phyloP scores from a whole-genome alignment of 2,329 filamentous ascomycete species.

The Pseudogymnoascus sp. region DNA sequence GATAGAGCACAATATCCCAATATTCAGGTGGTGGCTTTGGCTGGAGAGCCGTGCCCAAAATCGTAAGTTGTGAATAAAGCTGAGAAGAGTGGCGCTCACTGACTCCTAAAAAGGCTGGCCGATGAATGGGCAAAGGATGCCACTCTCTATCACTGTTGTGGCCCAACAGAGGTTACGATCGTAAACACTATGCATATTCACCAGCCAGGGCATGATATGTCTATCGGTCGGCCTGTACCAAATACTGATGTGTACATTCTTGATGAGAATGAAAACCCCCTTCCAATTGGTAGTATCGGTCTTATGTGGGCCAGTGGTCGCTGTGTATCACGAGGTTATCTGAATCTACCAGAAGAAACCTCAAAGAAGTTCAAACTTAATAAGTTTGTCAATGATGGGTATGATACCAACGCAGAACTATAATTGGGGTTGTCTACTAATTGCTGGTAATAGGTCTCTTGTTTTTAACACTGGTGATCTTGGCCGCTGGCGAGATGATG shows the following conservation, averaged over 20 bases:
- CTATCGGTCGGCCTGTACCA: conserved; percentile 49
- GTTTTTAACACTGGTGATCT: conserved; percentile 59
- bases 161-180: conserved; percentile 54
- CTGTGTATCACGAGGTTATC: conserved; percentile 49
- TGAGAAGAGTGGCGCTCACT: conserved; percentile 13
- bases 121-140: conserved; percentile 46
- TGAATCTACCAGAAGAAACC: conserved; percentile 46
- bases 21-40: conserved; percentile 46
- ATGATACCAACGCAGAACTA: conserved; percentile 18
- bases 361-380: conserved; percentile 43
- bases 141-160: conserved; percentile 50
- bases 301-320: conserved; percentile 51
- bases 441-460: conserved; percentile 29
- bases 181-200: conserved; percentile 51
- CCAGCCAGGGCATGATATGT: conserved; percentile 37
- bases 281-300: conserved; percentile 41
- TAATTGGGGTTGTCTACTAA: neutral
- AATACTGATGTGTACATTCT: conserved; percentile 52
- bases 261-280: conserved; percentile 39
- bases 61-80: conserved; percentile 28
- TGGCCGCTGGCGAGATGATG: conserved; percentile 46
- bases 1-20: conserved; percentile 40
- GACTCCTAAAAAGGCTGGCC: conserved; percentile 34
- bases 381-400: conserved; percentile 46
- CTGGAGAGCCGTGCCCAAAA: conserved; percentile 46